Conservation (phyloP, 208 protist genomes). For the Leishmania major region DNA sequence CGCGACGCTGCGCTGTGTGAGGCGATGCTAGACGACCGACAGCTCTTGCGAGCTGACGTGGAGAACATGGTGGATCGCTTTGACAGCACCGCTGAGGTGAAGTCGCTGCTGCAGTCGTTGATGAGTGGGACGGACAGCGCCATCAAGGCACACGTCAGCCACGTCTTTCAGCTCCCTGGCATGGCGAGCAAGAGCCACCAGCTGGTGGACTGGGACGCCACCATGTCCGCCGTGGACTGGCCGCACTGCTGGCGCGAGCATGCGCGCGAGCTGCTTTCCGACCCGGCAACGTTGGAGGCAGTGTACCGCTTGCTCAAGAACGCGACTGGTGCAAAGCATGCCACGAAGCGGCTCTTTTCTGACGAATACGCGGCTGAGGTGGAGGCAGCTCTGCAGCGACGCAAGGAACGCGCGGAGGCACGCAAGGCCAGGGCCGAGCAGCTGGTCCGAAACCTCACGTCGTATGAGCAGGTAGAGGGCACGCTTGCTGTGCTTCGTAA, state of each 20-base stretch:
- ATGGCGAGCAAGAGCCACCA: neutral
- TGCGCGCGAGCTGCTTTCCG: slow-evolving; percentile 44
- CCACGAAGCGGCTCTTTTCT: slow-evolving; percentile 47
- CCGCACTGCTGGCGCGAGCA: slow-evolving; percentile 55
- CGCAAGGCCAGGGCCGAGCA: slow-evolving; percentile 24
- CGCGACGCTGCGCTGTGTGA: slow-evolving; percentile 74
- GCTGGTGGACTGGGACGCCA: slow-evolving; percentile 57
- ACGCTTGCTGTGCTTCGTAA: slow-evolving; percentile 51
- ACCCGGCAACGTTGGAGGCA: slow-evolving; percentile 42
- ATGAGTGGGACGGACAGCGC: slow-evolving; percentile 44
- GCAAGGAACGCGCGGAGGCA: slow-evolving; percentile 34
- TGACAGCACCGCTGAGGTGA: slow-evolving; percentile 69
- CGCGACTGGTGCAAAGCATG: slow-evolving; percentile 58
- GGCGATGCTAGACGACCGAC: slow-evolving; percentile 55
- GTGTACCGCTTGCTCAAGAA: slow-evolving; percentile 59
- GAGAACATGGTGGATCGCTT: slow-evolving; percentile 49
- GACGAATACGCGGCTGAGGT: slow-evolving; percentile 55
- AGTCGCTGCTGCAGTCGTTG: slow-evolving; percentile 65
- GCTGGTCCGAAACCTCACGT: slow-evolving; percentile 57
- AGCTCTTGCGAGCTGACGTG: slow-evolving; percentile 54
- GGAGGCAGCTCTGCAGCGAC: slow-evolving; percentile 39
- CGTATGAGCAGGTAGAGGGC: slow-evolving; percentile 55
- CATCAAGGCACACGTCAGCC: slow-evolving; percentile 42
- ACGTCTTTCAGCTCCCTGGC: slow-evolving; percentile 45
- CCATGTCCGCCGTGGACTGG: slow-evolving; percentile 73